phyloP scores from a whole-genome alignment of 1,284 basidiomycete genomes.

The Vanrija pseudolonga region DNA sequence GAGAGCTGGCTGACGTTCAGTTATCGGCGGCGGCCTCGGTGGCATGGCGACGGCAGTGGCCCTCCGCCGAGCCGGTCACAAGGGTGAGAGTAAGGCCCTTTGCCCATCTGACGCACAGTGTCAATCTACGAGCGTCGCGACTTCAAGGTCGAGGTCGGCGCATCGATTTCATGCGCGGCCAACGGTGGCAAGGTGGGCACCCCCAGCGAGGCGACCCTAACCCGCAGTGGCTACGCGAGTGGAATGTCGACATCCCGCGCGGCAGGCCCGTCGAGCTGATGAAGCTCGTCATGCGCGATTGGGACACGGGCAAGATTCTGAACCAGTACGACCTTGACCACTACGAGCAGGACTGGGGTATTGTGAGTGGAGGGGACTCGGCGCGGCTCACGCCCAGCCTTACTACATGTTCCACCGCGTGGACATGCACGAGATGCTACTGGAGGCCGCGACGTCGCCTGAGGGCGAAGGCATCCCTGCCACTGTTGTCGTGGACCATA shows the following conservation, averaged over 20 bases:
- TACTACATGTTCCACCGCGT: conserved; percentile 44
- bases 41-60: conserved; percentile 34
- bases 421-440: conserved; percentile 45
- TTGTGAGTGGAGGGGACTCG: background rate
- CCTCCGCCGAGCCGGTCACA: conserved; percentile 36
- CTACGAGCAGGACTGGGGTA: conserved; percentile 40
- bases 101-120: conserved; percentile 11
- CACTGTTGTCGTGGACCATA: conserved; percentile 39
- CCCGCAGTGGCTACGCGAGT: conserved; percentile 39
- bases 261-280: conserved; percentile 36
- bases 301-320: conserved; percentile 35
- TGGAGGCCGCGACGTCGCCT: conserved; percentile 31
- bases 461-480: conserved; percentile 36
- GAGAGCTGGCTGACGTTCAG: conserved; percentile 4
- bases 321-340: conserved; percentile 33
- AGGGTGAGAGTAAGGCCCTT: conserved; percentile 1
- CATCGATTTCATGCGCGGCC: conserved; percentile 40
- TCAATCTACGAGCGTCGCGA: conserved; percentile 38
- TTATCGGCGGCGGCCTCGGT: conserved; percentile 38
- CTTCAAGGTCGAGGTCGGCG: conserved; percentile 40
- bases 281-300: conserved; percentile 39
- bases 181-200: too few relatives aligned
- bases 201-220: too few relatives aligned
- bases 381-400: background rate
- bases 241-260: conserved; percentile 31